Percentiles rank a stretch among this genome's conserved stretches.
Evolutionary conservation across 2,329 filamentous ascomycete genomes (phyloP).

Genomic region (Cladosporium sp.): DNA sequence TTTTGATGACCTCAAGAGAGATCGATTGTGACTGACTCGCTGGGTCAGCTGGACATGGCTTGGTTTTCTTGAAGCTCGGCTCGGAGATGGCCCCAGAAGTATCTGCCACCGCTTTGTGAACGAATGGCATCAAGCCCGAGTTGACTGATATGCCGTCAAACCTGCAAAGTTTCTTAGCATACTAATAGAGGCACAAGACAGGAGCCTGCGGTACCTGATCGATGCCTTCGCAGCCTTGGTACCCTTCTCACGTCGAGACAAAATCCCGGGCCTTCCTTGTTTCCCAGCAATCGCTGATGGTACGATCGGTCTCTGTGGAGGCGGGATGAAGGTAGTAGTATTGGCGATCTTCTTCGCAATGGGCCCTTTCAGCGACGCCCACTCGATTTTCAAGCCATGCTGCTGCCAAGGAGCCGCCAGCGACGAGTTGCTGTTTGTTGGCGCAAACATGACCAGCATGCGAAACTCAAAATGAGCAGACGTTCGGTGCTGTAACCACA

Average conservation of each 20-base stretch:
- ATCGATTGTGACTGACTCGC: background rate
- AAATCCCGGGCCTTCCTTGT: background rate
- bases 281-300: background rate
- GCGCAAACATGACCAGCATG: background rate
- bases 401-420: background rate
- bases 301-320: background rate
- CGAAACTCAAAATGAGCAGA: background rate
- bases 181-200: background rate
- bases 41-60: background rate
- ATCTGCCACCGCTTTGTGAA: background rate
- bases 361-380: background rate
- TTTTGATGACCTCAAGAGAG: constrained; percentile 11
- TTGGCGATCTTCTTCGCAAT: background rate
- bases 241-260: background rate
- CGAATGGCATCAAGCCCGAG: background rate
- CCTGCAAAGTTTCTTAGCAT: background rate
- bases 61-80: background rate
- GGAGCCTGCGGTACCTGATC: background rate
- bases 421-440: background rate
- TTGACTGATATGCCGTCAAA: background rate
- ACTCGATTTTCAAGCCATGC: background rate
- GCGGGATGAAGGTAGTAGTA: background rate
- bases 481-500: background rate
- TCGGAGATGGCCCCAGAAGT: background rate
- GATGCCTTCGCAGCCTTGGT: background rate